Base-by-base conservation (phyloP, 768 basidiomycete species). In the Boletus pseudopeckii region DNA sequence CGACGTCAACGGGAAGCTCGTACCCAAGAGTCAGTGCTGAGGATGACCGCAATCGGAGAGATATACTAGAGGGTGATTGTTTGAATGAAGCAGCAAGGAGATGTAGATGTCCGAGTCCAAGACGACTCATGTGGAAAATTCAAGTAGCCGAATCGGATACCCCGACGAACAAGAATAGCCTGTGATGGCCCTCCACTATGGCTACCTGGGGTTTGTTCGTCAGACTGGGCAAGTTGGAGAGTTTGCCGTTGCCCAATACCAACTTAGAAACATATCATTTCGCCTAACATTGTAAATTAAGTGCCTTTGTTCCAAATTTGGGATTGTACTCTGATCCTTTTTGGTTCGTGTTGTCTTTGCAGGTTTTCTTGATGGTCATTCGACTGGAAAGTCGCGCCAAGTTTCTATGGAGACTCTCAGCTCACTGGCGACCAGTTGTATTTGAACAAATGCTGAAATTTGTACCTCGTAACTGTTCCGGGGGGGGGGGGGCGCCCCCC, bases 381-480 rank as follows among this genome's bases (percentile, higher is more conserved):
- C 37, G 14, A 26, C 22, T 34, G 30, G 17, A 48, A 53, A 30
- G 37, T 40, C 9, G 22, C 33, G 15, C 20, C 52, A 48, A 42
- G 62, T 63, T 62, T 44, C 62, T 39, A 63, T 65, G 59, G 62
- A 44, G 37, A 65, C 11, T 22, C n/a, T 4, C 32, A 53, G 9
- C 18, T 24, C 33, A 49, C 41, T 17, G 44, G 9, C 22, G 13
- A 26, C 9, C 15, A 33, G 18, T 32, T 30, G 30, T 50, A 59
- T 38, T 36, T 39, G 41, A 45, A 30, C 26, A 9, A 46, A 28
- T 39, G 20, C 48, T 38, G 22, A 45, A 48, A 20, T 22, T 13
- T 18, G 38, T 34, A 32, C 18, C 7, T 41, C 33, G 48, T 42
- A 44, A 33, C 22, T 48, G n/a, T n/a, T n/a, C n/a, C n/a, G n/a